phyloP scores from a whole-genome alignment of 1,139 yeast genomes.

The Lodderomyces theae region DNA sequence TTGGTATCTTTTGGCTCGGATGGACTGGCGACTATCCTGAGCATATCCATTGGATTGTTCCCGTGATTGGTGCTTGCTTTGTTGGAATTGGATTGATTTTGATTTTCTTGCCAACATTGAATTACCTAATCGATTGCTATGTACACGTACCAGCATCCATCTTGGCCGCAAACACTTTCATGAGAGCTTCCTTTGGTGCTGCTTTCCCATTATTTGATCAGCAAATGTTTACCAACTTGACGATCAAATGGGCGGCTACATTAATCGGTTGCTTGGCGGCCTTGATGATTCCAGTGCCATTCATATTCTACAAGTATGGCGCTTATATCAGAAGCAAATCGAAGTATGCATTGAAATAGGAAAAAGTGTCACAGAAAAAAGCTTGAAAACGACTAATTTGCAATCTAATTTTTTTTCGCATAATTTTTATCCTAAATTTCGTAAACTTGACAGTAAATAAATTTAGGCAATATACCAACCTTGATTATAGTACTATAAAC shows the following conservation, averaged over 20 bases:
- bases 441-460: too few relatives aligned
- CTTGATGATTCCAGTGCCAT: constrained; percentile 70
- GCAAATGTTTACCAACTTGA: constrained; percentile 72
- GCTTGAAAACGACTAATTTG: too few relatives aligned
- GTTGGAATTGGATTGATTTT: constrained; percentile 74
- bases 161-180: constrained; percentile 79
- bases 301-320: constrained; percentile 67
- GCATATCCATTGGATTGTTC: constrained; percentile 77
- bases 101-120: constrained; percentile 73
- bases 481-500: too few relatives aligned
- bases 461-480: too few relatives aligned
- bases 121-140: constrained; percentile 79
- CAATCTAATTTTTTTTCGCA: too few relatives aligned
- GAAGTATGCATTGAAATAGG: constrained; percentile 51
- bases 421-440: too few relatives aligned
- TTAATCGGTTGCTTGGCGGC: constrained; percentile 68
- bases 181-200: constrained; percentile 44
- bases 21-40: constrained; percentile 79
- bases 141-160: constrained; percentile 80
- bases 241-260: constrained; percentile 81
- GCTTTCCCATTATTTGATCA: constrained; percentile 12
- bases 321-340: constrained; percentile 49
- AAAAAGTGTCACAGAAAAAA: too few relatives aligned
- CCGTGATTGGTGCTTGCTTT: constrained; percentile 70
- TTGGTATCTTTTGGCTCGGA: constrained; percentile 79